Evolutionary conservation across 345 rosid genomes (phyloP).

Genomic region (Salix udensis): DNA sequence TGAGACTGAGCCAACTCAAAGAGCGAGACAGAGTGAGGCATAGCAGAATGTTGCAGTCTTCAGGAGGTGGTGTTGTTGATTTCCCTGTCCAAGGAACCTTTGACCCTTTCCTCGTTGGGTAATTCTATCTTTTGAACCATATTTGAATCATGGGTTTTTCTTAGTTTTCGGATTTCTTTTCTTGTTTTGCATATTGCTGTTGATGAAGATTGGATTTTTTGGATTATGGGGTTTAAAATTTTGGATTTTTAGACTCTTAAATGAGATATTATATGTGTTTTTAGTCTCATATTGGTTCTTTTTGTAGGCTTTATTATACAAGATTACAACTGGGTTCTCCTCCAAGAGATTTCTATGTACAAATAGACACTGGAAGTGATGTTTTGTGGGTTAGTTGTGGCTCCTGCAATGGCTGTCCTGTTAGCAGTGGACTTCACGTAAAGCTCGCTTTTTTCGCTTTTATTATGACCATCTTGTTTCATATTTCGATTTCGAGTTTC

Average conservation of each 20-base stretch:
- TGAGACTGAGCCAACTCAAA: slow-evolving; percentile 55
- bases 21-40: slow-evolving; percentile 69
- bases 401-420: slow-evolving; percentile 88
- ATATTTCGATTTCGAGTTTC: not conserved
- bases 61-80: slow-evolving; percentile 60
- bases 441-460: slow-evolving; percentile 8
- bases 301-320: slow-evolving; percentile 74
- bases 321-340: slow-evolving; percentile 79
- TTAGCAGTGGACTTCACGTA: slow-evolving; percentile 76
- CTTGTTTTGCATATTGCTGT: not conserved
- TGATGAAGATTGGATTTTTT: not conserved
- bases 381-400: slow-evolving; percentile 88
- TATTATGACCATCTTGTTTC: not conserved
- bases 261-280: not conserved
- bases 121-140: slow-evolving; percentile 14
- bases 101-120: slow-evolving; percentile 90
- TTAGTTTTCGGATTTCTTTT: not conserved
- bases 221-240: not conserved
- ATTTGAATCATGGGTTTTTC: not conserved
- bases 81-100: slow-evolving; percentile 74
- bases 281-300: slow-evolving; percentile 3
- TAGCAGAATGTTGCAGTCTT: slow-evolving; percentile 69
- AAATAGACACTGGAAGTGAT: slow-evolving; percentile 96
- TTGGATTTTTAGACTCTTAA: not conserved
- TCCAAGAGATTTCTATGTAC: slow-evolving; percentile 81